Percentiles rank a stretch among this genome's conserved stretches.
Conservation (phyloP, 129 eudicot genomes). For the Flaveria trinervia region DNA sequence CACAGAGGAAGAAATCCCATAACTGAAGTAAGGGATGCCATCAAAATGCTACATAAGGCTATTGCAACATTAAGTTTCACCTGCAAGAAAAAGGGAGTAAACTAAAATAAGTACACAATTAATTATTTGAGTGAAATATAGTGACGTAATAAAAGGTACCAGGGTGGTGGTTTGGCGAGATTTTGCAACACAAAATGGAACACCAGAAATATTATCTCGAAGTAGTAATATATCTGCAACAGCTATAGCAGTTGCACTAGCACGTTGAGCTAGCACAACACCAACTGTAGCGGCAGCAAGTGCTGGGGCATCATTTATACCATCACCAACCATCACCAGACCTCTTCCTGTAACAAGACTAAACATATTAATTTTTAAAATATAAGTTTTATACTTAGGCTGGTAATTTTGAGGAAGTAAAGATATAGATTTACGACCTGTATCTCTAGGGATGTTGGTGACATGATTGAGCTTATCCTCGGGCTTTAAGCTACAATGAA, state of each 20-base stretch:
- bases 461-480: conserved; percentile 98
- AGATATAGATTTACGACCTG: conserved; percentile 44
- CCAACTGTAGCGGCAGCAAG: conserved; percentile 98
- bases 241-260: conserved; percentile 98
- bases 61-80: conserved; percentile 91
- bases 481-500: conserved; percentile 84
- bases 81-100: conserved; percentile 39
- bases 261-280: conserved; percentile 93
- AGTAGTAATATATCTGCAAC: conserved; percentile 92
- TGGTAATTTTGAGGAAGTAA: conserved; percentile 1
- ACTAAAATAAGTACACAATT: neutral
- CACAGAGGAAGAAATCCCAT: conserved; percentile 94
- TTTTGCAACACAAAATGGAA: conserved; percentile 88
- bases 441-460: conserved; percentile 75
- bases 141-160: conserved; percentile 41
- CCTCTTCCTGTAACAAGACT: conserved; percentile 67
- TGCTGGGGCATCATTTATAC: conserved; percentile 98
- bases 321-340: conserved; percentile 98
- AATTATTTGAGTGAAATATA: neutral
- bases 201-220: conserved; percentile 89
- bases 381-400: neutral
- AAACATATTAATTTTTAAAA: neutral
- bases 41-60: conserved; percentile 79
- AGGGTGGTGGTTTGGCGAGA: conserved; percentile 85
- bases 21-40: conserved; percentile 96